These are phyloP conservation scores for Chlorophyllum brunneum DNA, from an alignment of 768 basidiomycete genomes.

Conservation along the genomic window DNA sequence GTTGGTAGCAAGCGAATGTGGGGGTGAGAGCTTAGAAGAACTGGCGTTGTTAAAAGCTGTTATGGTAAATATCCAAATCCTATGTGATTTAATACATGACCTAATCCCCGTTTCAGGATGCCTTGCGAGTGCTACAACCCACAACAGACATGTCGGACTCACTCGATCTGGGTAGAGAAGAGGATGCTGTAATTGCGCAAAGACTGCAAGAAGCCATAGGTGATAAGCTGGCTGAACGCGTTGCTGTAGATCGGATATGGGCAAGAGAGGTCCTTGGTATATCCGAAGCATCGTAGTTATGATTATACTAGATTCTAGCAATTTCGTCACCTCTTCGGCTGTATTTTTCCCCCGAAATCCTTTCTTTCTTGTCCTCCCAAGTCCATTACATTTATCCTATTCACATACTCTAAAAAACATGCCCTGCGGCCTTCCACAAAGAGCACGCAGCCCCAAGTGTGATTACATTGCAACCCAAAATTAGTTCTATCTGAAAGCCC, in stretches of 20 bases:
- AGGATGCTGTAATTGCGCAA: slow-evolving; percentile 42
- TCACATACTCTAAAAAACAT: no score
- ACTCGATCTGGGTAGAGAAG: slow-evolving; percentile 43
- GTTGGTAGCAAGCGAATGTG: slow-evolving; percentile 66
- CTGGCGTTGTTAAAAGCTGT: slow-evolving; percentile 53
- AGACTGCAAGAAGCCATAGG: slow-evolving; percentile 56
- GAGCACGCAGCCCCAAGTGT: no score
- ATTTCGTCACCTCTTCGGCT: not conserved
- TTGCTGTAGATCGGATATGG: slow-evolving; percentile 62
- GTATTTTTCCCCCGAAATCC: no score
- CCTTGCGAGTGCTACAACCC: slow-evolving; percentile 55
- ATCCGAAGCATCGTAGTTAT: slow-evolving; percentile 13
- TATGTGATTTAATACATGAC: not conserved
- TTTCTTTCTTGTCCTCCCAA: no score
- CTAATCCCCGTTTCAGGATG: slow-evolving; percentile 39
- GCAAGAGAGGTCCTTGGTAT: slow-evolving; percentile 51
- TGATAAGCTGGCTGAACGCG: slow-evolving; percentile 52
- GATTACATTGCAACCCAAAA: no score
- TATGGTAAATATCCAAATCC: slow-evolving; percentile 40
- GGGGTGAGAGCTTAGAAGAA: slow-evolving; percentile 33
- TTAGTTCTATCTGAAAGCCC: no score
- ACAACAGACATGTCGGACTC: slow-evolving; percentile 56
- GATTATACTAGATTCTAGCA: not conserved
- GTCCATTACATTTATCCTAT: no score
- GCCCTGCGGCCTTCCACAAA: no score